Evolutionary conservation across 139 green algal species (phyloP).

Genomic region (Chloropicon primus): DNA sequence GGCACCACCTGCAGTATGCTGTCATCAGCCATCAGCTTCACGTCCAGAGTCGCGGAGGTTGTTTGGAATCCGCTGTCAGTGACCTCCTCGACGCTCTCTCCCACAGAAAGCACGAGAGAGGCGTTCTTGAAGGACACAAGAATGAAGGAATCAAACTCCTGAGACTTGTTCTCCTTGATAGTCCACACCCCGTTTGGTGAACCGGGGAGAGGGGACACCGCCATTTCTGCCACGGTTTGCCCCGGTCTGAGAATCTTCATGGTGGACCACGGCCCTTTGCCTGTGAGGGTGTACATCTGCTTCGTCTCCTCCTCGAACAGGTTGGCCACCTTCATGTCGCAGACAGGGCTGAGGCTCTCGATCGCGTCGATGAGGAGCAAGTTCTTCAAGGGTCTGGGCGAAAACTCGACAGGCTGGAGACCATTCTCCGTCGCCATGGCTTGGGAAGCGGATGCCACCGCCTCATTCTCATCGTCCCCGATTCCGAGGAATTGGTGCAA

Average conservation of each 20-base stretch:
- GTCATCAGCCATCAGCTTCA: constrained; percentile 77
- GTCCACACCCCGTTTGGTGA: constrained; percentile 84
- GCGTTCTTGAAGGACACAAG: constrained; percentile 93
- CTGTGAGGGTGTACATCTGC: constrained; percentile 82
- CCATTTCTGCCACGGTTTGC: constrained; percentile 82
- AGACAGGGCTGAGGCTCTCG: constrained; percentile 69
- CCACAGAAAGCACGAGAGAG: constrained; percentile 84
- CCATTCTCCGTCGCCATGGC: constrained; percentile 74
- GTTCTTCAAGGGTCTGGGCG: constrained; percentile 75
- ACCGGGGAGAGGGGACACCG: constrained; percentile 72
- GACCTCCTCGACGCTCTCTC: constrained; percentile 95
- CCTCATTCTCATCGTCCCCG: constrained; percentile 82
- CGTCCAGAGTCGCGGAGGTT: constrained; percentile 41
- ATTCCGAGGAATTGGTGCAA: constrained; percentile 94
- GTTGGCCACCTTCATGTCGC: constrained; percentile 69
- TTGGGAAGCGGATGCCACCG: constrained; percentile 52
- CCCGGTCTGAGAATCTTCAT: constrained; percentile 82
- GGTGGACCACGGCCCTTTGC: constrained; percentile 57
- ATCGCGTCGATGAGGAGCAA: constrained; percentile 79
- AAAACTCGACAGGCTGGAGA: constrained; percentile 63
- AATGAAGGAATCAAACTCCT: constrained; percentile 90
- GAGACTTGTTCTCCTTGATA: constrained; percentile 33
- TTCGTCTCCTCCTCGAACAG: constrained; percentile 51
- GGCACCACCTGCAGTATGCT: constrained; percentile 87
- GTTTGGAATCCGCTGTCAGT: constrained; percentile 83